Base-by-base conservation (phyloP, 2,329 filamentous ascomycete species). In the Aspergillus fumigatiaffinis region DNA sequence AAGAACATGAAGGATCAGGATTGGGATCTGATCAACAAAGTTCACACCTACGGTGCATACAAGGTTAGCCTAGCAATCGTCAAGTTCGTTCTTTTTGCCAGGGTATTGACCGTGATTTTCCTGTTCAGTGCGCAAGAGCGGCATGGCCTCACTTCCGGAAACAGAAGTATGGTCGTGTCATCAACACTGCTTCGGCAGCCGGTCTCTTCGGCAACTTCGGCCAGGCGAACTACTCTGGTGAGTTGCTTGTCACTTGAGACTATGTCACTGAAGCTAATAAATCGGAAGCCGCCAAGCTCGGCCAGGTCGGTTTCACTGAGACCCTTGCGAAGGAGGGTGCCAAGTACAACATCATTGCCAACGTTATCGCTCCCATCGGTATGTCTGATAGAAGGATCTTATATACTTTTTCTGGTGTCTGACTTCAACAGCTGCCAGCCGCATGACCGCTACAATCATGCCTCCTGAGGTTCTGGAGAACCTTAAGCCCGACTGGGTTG, bases 81-180 rank as follows among this genome's bases (percentile, higher is more conserved):
- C 35, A 28, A 25, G 48, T 35, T 26, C 9, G 26, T 42, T 8
- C 12, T 4, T 3, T 25, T 7, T 20, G 50, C 23, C 10, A 38
- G 41, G n/a, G 38, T 38, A 56, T 63, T 73, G 55, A 70, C 52
- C 41, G 23, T 29, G 6, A 21, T 42, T 50, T 23, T 41, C 20
- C 50, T 41, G 14, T 20, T 57, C 63, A 83, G 85, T 96, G 91
- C 76, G 84, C 94, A 60, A 88, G 87, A 76, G 94, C 94, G 62
- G 94, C 94, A 53, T 99, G 94, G 93, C 92, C 93, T 59, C 83
- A 97, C 78, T 97, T 99, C 84, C 86, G 93, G 72, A 97, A 97
- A 81, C 94, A 99, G 80, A 97, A 97, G 85, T 99, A 91, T 75
- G 94, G 94, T 62, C 87, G 94, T 68, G 83, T 99, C 66, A 96